Conservation (phyloP, 495 filamentous ascomycete genomes). For the Annulohypoxylon moriforme region DNA sequence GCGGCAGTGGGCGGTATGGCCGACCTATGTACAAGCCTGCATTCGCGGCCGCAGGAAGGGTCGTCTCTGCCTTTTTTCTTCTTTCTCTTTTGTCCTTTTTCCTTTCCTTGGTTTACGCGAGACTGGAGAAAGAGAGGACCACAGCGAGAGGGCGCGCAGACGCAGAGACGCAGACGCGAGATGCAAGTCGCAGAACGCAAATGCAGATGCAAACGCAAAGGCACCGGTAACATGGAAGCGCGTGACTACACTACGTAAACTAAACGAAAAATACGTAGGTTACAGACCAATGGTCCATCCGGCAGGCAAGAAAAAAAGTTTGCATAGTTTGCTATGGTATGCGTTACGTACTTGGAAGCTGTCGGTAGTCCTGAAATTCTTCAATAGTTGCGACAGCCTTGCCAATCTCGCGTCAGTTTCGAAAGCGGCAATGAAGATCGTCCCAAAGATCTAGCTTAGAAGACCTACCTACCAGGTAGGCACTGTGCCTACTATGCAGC, state of each 20-base stretch:
- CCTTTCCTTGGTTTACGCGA: slow-evolving; percentile 1
- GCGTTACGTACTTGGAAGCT: background rate
- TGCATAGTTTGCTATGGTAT: background rate
- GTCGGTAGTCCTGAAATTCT: slow-evolving; percentile 18
- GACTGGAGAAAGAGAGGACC: background rate
- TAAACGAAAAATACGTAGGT: too few relatives aligned
- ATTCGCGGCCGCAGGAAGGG: slow-evolving; percentile 33
- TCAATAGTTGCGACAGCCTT: slow-evolving; percentile 26
- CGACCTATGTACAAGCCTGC: slow-evolving; percentile 13
- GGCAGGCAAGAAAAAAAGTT: background rate
- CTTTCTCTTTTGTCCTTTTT: too few relatives aligned
- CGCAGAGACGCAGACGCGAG: background rate
- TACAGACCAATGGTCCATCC: too few relatives aligned
- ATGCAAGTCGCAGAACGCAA: background rate
- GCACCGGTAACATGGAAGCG: slow-evolving; percentile 5
- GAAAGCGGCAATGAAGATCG: slow-evolving; percentile 44
- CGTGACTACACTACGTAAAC: too few relatives aligned
- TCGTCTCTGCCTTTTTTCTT: slow-evolving; percentile 6
- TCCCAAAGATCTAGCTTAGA: slow-evolving; percentile 42
- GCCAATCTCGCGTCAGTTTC: slow-evolving; percentile 32
- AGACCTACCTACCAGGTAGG: slow-evolving; percentile 9
- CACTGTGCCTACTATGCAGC: background rate
- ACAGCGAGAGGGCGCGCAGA: background rate
- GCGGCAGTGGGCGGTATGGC: slow-evolving; percentile 9
- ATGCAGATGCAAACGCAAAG: background rate